Percentiles rank a stretch among this genome's conserved stretches.
phyloP scores from a whole-genome alignment of 495 filamentous ascomycete species.

The Tuber indicum region DNA sequence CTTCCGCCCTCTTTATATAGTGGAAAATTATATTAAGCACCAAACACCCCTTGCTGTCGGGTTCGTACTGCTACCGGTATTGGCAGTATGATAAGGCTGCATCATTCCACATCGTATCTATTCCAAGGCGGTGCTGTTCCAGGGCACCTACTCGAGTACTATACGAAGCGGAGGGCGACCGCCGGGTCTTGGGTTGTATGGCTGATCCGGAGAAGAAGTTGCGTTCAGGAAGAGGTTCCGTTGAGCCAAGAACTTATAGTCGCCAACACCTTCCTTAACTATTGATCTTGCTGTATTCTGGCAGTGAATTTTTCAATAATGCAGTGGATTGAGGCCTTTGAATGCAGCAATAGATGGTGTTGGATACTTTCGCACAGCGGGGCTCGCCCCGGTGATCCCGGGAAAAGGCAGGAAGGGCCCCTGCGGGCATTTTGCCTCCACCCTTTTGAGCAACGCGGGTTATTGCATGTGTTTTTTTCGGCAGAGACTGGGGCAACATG shows the following conservation, averaged over 20 bases:
- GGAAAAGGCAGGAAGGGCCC: background rate
- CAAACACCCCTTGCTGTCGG: background rate
- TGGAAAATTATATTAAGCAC: background rate
- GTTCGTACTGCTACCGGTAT: background rate
- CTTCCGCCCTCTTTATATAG: background rate
- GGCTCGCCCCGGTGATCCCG: background rate
- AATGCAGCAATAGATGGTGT: background rate
- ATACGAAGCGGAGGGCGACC: background rate
- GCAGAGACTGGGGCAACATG: background rate
- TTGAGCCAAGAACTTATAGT: conserved; percentile 13
- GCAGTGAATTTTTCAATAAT: background rate
- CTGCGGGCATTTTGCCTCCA: background rate
- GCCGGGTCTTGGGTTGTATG: background rate
- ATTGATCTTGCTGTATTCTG: background rate
- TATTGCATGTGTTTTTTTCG: background rate
- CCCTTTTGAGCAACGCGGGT: background rate
- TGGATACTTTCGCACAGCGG: background rate
- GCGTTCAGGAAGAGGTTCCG: conserved; percentile 17
- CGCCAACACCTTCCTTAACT: conserved; percentile 17
- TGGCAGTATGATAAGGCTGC: background rate
- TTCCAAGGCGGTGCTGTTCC: background rate
- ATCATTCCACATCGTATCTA: background rate
- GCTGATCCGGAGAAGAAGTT: conserved; percentile 12
- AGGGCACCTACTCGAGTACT: background rate
- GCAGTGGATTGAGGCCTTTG: background rate